A percentile compares a stretch with the other conserved stretches of the same genome.
phyloP scores from a whole-genome alignment of 169 alveolate genomes.

The Cryptosporidium ubiquitum region DNA sequence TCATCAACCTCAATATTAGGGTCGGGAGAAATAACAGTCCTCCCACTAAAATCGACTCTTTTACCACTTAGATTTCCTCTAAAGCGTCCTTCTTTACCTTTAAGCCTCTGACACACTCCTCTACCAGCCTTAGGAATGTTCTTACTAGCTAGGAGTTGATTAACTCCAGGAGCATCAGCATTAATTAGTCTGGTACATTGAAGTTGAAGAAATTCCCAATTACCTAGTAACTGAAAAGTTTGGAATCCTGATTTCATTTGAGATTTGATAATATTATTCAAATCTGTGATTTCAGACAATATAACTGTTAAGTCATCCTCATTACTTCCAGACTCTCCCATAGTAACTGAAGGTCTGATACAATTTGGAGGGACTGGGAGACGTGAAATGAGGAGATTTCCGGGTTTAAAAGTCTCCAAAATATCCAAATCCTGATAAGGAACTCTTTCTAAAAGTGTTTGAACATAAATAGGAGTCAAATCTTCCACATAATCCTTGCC shows the following conservation, averaged over 20 bases:
- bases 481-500: constrained; percentile 85
- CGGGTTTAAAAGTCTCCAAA: constrained; percentile 92
- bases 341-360: constrained; percentile 96
- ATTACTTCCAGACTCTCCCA: constrained; percentile 89
- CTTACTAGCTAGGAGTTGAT: constrained; percentile 84
- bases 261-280: constrained; percentile 83
- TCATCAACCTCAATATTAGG: constrained; percentile 97
- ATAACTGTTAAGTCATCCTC: constrained; percentile 96
- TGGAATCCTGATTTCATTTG: constrained; percentile 88
- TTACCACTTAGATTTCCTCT: constrained; percentile 99
- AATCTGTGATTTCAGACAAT: constrained; percentile 89
- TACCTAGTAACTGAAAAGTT: constrained; percentile 87
- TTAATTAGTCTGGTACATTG: constrained; percentile 91
- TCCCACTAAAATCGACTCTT: constrained; percentile 98
- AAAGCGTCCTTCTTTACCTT: constrained; percentile 98
- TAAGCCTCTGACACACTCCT: constrained; percentile 87
- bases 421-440: constrained; percentile 91
- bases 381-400: constrained; percentile 89
- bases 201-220: constrained; percentile 89
- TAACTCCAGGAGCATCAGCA: constrained; percentile 93
- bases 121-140: constrained; percentile 76
- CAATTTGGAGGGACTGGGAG: constrained; percentile 96
- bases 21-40: constrained; percentile 99
- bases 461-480: constrained; percentile 90
- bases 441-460: constrained; percentile 89